phyloP scores from a whole-genome alignment of 768 basidiomycete genomes.

The Mycena epipterygia region DNA sequence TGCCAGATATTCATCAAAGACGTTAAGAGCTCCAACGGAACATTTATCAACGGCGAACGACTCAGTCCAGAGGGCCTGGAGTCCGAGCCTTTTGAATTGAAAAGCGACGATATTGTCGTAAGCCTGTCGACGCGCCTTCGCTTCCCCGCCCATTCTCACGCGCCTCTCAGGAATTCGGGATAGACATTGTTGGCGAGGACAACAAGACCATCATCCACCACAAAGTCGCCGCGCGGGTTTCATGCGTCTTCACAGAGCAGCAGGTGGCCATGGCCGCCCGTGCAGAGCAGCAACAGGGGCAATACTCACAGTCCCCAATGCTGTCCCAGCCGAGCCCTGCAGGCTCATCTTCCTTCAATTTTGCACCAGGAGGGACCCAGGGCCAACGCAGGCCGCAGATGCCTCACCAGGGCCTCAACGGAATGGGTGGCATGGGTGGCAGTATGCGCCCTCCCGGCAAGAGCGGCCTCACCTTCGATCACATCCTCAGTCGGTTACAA shows the following conservation, averaged over 20 bases:
- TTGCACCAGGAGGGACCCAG: slow-evolving; percentile 38
- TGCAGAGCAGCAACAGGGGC: slow-evolving; percentile 74
- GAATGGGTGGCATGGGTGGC: slow-evolving; percentile 85
- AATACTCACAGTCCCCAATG: slow-evolving; percentile 40
- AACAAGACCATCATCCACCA: slow-evolving; percentile 98
- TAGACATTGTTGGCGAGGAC: slow-evolving; percentile 98
- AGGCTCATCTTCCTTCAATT: slow-evolving; percentile 39
- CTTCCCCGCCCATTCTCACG: slow-evolving; percentile 29
- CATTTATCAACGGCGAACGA: slow-evolving; percentile 97
- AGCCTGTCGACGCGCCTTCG: slow-evolving; percentile 43
- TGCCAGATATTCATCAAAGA: slow-evolving; percentile 96
- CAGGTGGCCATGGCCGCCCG: slow-evolving; percentile 84
- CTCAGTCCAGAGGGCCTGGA: slow-evolving; percentile 91
- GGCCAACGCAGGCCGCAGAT: slow-evolving; percentile 70
- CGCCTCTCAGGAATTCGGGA: slow-evolving; percentile 90
- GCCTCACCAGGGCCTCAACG: slow-evolving; percentile 71
- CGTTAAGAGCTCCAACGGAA: slow-evolving; percentile 97
- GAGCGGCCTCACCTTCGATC: slow-evolving; percentile 92
- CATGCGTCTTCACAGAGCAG: slow-evolving; percentile 89
- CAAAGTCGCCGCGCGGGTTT: slow-evolving; percentile 96
- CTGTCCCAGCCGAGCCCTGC: slow-evolving; percentile 39
- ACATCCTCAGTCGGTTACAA: slow-evolving; percentile 89
- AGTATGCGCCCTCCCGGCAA: slow-evolving; percentile 82
- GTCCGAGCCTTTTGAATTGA: slow-evolving; percentile 93
- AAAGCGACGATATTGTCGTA: slow-evolving; percentile 96